Conservation (phyloP, 2,329 filamentous ascomycete species). For the Myriosclerotinia duriaeana region DNA sequence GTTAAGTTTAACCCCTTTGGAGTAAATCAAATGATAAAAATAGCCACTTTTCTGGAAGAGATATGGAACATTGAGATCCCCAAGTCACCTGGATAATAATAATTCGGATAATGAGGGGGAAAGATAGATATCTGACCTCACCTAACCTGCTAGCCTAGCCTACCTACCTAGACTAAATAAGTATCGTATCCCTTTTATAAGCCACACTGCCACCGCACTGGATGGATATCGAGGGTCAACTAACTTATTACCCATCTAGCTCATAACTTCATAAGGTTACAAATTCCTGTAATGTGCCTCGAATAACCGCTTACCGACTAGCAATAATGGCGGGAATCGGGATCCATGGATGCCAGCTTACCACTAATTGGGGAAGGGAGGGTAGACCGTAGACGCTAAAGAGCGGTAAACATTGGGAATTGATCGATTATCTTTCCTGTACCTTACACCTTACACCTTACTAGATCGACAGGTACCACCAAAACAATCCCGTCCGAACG, state of each 20-base stretch:
- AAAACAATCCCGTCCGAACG: not conserved
- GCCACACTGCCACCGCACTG: constrained; percentile 14
- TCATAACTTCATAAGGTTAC: not conserved
- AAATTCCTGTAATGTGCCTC: constrained; percentile 5
- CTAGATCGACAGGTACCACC: constrained; percentile 23
- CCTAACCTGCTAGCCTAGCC: not conserved
- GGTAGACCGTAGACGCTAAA: not conserved
- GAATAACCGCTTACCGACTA: constrained; percentile 17
- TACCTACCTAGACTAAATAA: not conserved
- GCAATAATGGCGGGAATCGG: not conserved
- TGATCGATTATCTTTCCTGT: not conserved
- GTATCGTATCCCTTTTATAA: not conserved
- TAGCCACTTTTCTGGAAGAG: constrained; percentile 7
- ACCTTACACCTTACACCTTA: constrained; percentile 9
- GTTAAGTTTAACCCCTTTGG: not conserved
- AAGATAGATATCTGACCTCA: not conserved
- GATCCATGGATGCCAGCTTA: not conserved
- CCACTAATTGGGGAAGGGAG: not conserved
- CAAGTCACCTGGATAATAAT: not conserved
- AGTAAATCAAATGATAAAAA: not conserved
- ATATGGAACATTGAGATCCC: not conserved
- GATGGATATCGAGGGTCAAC: not conserved
- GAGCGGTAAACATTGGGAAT: constrained; percentile 22
- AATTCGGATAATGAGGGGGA: not conserved
- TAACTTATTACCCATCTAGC: not conserved